A percentile compares a stretch with the other conserved stretches of the same genome.
Evolutionary conservation across 73 alveolate species (phyloP).

Genomic region (Paramecium pentaurelia): DNA sequence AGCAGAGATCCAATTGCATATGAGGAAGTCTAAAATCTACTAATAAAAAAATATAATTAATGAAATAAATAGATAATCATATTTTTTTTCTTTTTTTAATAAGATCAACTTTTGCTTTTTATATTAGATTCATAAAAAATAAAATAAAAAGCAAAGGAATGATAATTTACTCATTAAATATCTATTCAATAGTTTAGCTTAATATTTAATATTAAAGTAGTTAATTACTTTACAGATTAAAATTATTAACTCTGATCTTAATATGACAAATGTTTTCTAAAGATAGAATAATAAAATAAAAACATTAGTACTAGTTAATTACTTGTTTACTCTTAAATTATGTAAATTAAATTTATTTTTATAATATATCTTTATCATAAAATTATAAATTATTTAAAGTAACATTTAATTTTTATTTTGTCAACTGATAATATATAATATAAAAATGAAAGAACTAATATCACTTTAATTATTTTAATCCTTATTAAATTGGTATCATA

Average conservation of each 20-base stretch:
- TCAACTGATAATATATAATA: neutral
- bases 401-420: neutral
- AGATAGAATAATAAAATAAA: neutral
- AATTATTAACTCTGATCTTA: neutral
- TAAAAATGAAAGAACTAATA: neutral
- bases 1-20: neutral
- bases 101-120: neutral
- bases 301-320: neutral
- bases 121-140: neutral
- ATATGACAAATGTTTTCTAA: neutral
- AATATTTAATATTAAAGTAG: neutral
- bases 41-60: neutral
- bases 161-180: neutral
- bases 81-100: neutral
- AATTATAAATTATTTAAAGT: neutral
- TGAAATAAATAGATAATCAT: neutral
- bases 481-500: neutral
- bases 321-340: neutral
- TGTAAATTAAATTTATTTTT: neutral
- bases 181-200: neutral
- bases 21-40: neutral
- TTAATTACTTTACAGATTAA: neutral
- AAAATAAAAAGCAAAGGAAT: neutral
- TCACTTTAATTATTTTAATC: neutral
- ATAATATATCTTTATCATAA: neutral